A percentile compares a stretch with the other conserved stretches of the same genome.
Conservation (phyloP, 192 early-diverging fungal genomes). For the Linnemannia zychae region DNA sequence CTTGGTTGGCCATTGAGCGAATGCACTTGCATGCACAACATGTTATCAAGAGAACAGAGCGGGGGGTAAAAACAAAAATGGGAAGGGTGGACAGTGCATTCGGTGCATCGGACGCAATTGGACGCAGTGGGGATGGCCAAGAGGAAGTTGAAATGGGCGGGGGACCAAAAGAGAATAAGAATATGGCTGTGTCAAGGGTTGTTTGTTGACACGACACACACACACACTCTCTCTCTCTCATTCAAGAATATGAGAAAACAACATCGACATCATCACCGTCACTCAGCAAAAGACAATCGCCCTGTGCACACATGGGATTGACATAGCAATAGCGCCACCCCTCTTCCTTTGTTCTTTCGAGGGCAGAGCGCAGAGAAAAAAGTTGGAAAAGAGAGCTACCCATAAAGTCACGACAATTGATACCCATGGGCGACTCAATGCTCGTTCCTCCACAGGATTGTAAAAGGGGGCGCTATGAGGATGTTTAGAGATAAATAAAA, state of each 20-base stretch:
- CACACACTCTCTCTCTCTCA: no score
- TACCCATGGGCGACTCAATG: neutral
- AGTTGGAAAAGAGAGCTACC: neutral
- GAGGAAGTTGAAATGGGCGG: no score
- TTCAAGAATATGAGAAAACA: no score
- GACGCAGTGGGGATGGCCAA: no score
- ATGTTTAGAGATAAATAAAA: constrained; percentile 16
- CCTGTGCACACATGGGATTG: neutral
- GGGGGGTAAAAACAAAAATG: constrained; percentile 1
- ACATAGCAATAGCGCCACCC: constrained; percentile 1
- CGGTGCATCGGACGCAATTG: neutral
- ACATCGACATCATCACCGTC: no score
- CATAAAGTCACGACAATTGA: neutral
- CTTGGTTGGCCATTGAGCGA: neutral
- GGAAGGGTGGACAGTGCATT: constrained; percentile 10
- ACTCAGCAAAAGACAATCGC: no score
- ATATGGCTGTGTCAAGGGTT: no score
- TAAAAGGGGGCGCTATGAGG: constrained; percentile 15
- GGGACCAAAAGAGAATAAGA: no score
- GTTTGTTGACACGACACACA: no score
- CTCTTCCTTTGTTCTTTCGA: no score
- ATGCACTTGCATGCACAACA: neutral
- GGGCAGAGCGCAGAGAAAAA: neutral
- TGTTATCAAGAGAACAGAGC: neutral
- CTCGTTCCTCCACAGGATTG: neutral